phyloP scores from a whole-genome alignment of 202 grass and related monocot genomes.

The Setaria viridis region DNA sequence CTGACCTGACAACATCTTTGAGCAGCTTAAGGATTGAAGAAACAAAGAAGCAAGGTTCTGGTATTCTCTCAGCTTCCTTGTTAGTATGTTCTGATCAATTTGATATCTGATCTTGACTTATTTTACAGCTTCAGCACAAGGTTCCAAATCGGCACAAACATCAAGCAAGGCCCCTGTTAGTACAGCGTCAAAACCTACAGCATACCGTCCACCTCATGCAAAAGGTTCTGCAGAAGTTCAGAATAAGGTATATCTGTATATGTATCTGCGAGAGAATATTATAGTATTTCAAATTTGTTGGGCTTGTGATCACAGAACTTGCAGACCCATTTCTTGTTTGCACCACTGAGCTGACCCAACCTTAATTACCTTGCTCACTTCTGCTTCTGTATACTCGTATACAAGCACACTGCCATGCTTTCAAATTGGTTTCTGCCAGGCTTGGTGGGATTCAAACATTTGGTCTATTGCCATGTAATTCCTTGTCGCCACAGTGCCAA shows the following conservation, averaged over 20 bases:
- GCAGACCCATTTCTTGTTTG: background rate
- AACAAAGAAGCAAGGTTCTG: slow-evolving; percentile 76
- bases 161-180: slow-evolving; percentile 63
- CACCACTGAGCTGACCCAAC: slow-evolving; percentile 4
- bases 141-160: slow-evolving; percentile 71
- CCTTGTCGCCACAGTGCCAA: background rate
- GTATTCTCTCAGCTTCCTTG: slow-evolving; percentile 44
- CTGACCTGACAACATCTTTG: slow-evolving; percentile 71
- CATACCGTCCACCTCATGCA: slow-evolving; percentile 84
- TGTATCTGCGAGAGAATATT: background rate
- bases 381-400: slow-evolving; percentile 24
- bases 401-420: slow-evolving; percentile 8
- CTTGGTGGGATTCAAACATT: background rate
- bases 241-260: slow-evolving; percentile 65
- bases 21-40: slow-evolving; percentile 80
- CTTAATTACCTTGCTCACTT: slow-evolving; percentile 1
- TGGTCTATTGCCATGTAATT: slow-evolving; percentile 12
- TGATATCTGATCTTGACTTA: slow-evolving; percentile 46
- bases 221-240: slow-evolving; percentile 74
- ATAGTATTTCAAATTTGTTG: slow-evolving; percentile 17
- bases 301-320: slow-evolving; percentile 18
- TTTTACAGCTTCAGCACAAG: slow-evolving; percentile 63
- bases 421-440: background rate
- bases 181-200: slow-evolving; percentile 62
- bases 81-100: slow-evolving; percentile 42